A percentile compares a stretch with the other conserved stretches of the same genome.
phyloP scores from a whole-genome alignment of 331 rosid species.

The Pyrus hybrid region DNA sequence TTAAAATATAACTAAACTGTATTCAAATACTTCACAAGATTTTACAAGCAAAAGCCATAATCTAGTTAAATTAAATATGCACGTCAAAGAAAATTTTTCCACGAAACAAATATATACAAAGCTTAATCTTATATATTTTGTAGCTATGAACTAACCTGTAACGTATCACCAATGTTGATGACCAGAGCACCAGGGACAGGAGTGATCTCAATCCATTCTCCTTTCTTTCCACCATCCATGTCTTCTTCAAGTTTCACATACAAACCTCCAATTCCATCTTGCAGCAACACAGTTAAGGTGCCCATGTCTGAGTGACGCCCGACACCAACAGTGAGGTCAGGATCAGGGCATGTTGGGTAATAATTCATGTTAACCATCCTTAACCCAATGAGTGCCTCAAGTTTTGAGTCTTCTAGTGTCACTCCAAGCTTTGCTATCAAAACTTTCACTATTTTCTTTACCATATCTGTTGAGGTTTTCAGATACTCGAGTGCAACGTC shows the following conservation, averaged over 20 bases:
- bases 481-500: constrained; percentile 51
- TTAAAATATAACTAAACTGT: background rate
- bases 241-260: constrained; percentile 40
- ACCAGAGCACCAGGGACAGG: constrained; percentile 50
- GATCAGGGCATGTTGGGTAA: constrained; percentile 63
- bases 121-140: background rate
- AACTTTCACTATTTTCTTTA: constrained; percentile 23
- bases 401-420: constrained; percentile 27
- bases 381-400: constrained; percentile 25
- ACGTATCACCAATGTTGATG: constrained; percentile 44
- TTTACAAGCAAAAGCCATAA: background rate
- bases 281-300: constrained; percentile 46
- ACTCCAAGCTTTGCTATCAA: constrained; percentile 36
- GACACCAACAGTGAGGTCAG: constrained; percentile 72
- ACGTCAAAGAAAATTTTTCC: background rate
- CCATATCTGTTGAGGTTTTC: constrained; percentile 33
- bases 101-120: background rate
- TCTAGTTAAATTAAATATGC: background rate
- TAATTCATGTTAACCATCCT: constrained; percentile 54
- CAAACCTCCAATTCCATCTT: constrained; percentile 64
- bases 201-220: constrained; percentile 46
- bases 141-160: constrained; percentile 27
- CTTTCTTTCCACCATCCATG: constrained; percentile 4
- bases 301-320: constrained; percentile 65
- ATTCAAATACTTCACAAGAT: background rate